Base-by-base conservation (phyloP, 345 rosid species). In the Limnanthes douglasii region DNA sequence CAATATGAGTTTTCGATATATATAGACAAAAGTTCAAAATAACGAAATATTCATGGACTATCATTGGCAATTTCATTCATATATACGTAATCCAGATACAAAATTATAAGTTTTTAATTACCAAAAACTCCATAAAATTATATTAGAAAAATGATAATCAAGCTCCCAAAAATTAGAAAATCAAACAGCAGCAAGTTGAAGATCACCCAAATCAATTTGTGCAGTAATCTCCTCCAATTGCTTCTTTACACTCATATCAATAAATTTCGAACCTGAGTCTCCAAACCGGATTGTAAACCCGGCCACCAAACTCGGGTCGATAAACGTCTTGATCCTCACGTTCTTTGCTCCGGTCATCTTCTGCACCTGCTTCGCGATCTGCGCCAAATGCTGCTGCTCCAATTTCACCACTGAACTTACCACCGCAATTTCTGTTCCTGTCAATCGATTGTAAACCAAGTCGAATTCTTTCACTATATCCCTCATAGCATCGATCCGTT, bases 221-320 rank as follows among this genome's bases (percentile, higher is more conserved):
- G 70, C 54, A 20, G 95, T 73, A 27, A 88, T 79, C 50, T 88
- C 95, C 30, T 79, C 90, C 53, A 88, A 63, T 68, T 88, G 97
- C 50, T 71, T 88, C 90, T 76, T 83, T 15, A 79, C 95, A 41
- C 97, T 88, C 97, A 83, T 63, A 36, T 88, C 97, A 51, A 88
- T 83, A 27, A 79, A 41, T 61, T 76, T 88, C 0, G 97, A 88
- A 12, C 95, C 95, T 0, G 73, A 41, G 6, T 5, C 51, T 17
- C 97, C 97, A 29, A 73, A 88, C 59, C 90, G 43, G 28, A 88
- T 65, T 0, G 97, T 88, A 56, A 88, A 88, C 12, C 97, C 97
- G 7, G 95, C 97, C 1, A 88, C 83, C 58, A 88, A 60, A 34
- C 67, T 65, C 34, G 90, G 75, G 36, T 83, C 97, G 18, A 76